Evolutionary conservation across 139 green algal genomes (phyloP).

Genomic region (Closterium sp.): DNA sequence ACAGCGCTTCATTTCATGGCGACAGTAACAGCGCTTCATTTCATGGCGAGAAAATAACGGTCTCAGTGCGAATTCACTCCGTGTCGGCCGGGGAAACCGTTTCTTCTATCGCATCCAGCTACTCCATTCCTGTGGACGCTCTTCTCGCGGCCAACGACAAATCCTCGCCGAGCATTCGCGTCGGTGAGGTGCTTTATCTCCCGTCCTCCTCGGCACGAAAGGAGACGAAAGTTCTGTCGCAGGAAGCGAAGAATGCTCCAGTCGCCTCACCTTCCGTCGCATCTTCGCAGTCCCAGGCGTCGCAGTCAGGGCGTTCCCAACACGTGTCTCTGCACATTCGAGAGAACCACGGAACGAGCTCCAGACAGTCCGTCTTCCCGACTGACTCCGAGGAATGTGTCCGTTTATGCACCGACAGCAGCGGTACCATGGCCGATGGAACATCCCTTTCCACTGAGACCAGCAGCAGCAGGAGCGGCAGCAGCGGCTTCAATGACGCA

Average conservation of each 20-base stretch:
- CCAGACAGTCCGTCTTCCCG: background rate
- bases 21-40: too few species aligned
- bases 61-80: background rate
- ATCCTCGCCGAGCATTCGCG: too few species aligned
- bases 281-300: background rate
- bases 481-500: background rate
- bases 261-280: background rate
- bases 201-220: too few species aligned
- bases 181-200: too few species aligned
- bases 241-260: too few species aligned
- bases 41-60: background rate
- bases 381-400: background rate
- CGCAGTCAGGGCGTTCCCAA: background rate
- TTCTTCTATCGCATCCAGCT: background rate
- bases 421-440: background rate
- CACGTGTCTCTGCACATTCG: background rate
- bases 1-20: too few species aligned
- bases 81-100: background rate
- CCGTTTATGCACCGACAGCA: background rate
- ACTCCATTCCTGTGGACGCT: background rate
- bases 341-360: background rate
- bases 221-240: too few species aligned
- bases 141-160: background rate
- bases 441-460: background rate
- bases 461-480: too few species aligned